Conservation (phyloP, 1,139 yeast genomes). For the Protomyces inouyei region DNA sequence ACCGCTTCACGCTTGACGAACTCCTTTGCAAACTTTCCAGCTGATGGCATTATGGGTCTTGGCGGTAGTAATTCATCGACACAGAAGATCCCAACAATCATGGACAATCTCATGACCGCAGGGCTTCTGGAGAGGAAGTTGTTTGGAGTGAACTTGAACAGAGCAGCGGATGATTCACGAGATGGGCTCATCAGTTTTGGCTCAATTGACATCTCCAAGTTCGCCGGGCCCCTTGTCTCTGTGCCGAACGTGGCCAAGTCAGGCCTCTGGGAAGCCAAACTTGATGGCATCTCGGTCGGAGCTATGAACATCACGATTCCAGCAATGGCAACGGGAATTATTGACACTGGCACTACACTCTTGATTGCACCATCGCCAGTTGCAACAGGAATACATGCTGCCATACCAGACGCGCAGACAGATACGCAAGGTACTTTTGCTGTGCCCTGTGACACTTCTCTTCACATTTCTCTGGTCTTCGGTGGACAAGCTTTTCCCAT, state of each 20-base stretch:
- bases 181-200: slow-evolving; percentile 48
- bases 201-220: slow-evolving; percentile 43
- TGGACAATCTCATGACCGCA: slow-evolving; percentile 43
- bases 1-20: slow-evolving; percentile 52
- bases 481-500: slow-evolving; percentile 48
- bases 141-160: slow-evolving; percentile 47
- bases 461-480: slow-evolving; percentile 43
- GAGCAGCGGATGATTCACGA: slow-evolving; percentile 36
- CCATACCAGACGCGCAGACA: slow-evolving; percentile 45
- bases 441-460: slow-evolving; percentile 51
- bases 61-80: slow-evolving; percentile 41
- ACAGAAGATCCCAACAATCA: slow-evolving; percentile 41
- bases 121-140: slow-evolving; percentile 42
- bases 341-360: slow-evolving; percentile 67
- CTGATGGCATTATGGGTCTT: slow-evolving; percentile 53
- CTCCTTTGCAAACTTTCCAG: slow-evolving; percentile 50
- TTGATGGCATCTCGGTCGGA: slow-evolving; percentile 44
- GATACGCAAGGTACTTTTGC: slow-evolving; percentile 43
- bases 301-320: slow-evolving; percentile 40
- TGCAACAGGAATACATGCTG: slow-evolving; percentile 52
- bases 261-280: slow-evolving; percentile 54
- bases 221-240: slow-evolving; percentile 46
- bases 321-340: slow-evolving; percentile 46
- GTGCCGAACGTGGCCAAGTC: slow-evolving; percentile 40
- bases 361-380: slow-evolving; percentile 55